Evolutionary conservation across 805 yeast genomes (phyloP).

Genomic region (Saccharomyces mikatae): DNA sequence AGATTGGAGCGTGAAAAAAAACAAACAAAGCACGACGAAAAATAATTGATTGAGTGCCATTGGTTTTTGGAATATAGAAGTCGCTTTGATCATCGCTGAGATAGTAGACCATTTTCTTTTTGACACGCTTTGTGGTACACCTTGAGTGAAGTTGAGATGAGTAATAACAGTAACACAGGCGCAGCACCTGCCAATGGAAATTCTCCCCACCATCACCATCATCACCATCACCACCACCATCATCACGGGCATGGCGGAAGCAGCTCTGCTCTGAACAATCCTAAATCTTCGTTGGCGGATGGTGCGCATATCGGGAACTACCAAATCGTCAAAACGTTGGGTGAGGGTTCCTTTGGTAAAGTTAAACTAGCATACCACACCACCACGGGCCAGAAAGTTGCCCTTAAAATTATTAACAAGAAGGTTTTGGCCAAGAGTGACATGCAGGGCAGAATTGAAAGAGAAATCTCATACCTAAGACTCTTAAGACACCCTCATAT

Average conservation of each 20-base stretch:
- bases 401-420: conserved; percentile 84
- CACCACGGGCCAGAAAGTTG: conserved; percentile 87
- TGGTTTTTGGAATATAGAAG: not conserved
- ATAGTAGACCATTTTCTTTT: not conserved
- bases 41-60: not conserved
- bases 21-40: not conserved
- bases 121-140: not conserved
- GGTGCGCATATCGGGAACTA: conserved; percentile 74
- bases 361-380: conserved; percentile 86
- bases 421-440: conserved; percentile 89
- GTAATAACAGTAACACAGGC: not conserved
- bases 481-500: conserved; percentile 91
- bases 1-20: not conserved
- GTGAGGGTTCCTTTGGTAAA: conserved; percentile 95
- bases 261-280: not conserved
- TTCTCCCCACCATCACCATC: conserved; percentile 11
- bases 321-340: conserved; percentile 84
- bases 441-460: conserved; percentile 93
- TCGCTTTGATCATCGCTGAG: not conserved
- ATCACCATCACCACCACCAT: conserved; percentile 20
- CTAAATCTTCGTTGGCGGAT: conserved; percentile 17
- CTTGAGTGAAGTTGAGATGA: not conserved
- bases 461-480: conserved; percentile 85
- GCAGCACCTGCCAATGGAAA: not conserved
- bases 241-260: conserved; percentile 8